Conservation (phyloP, 148 eudicot species). For the Vaccinium macrocarpon region DNA sequence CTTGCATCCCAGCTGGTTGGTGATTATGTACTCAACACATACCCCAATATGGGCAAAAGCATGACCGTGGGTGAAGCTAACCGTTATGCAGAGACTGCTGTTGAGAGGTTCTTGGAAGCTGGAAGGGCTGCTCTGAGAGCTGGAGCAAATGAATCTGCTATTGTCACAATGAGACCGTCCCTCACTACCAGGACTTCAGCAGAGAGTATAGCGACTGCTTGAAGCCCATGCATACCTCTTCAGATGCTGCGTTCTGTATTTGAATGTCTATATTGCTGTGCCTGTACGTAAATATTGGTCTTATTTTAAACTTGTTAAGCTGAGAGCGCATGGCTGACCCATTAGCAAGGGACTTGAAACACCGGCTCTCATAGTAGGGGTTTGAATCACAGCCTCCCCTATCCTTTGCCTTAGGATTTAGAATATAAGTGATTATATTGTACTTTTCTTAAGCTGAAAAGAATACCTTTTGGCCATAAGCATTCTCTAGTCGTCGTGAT, state of each 20-base stretch:
- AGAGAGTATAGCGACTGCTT: constrained; percentile 27
- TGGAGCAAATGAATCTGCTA: constrained; percentile 89
- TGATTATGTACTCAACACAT: constrained; percentile 64
- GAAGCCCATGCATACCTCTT: constrained; percentile 15
- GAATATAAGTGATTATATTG: not conserved
- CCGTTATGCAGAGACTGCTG: constrained; percentile 69
- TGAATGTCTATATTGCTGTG: not conserved
- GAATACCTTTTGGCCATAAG: not conserved
- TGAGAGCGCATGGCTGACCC: not conserved
- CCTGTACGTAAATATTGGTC: not conserved
- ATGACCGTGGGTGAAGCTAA: constrained; percentile 74
- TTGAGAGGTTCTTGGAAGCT: constrained; percentile 72
- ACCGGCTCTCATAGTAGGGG: not conserved
- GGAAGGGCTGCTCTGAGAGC: constrained; percentile 85
- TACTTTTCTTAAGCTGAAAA: not conserved
- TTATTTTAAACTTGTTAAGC: not conserved
- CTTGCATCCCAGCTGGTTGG: constrained; percentile 90
- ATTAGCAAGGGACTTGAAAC: not conserved
- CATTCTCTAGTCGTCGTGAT: not conserved
- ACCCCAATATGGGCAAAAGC: constrained; percentile 72
- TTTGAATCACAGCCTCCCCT: not conserved
- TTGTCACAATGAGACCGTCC: constrained; percentile 89
- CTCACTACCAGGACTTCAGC: constrained; percentile 67
- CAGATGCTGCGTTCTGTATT: not conserved
- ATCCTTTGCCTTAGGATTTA: not conserved